Percentiles rank a stretch among this genome's conserved stretches.
These are phyloP conservation scores for Paraphoma chrysanthemicola DNA, from an alignment of 2,329 filamentous ascomycete genomes.

Conservation along the genomic window DNA sequence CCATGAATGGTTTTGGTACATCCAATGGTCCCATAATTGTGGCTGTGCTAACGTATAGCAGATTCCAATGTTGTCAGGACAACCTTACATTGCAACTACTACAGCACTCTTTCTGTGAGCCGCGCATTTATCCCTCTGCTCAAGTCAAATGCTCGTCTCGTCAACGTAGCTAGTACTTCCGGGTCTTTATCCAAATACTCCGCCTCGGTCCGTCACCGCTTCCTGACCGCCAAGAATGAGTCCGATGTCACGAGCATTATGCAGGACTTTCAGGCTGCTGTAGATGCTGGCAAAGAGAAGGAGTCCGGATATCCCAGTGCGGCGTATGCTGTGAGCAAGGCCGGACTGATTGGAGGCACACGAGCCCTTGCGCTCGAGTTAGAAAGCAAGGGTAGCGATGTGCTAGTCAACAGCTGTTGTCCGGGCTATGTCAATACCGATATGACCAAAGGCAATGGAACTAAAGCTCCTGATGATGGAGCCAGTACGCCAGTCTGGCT, in stretches of 20 bases:
- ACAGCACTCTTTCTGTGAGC: constrained; percentile 57
- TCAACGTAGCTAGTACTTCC: constrained; percentile 58
- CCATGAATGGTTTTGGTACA: constrained; percentile 55
- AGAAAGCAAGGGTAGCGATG: constrained; percentile 39
- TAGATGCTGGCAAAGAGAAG: constrained; percentile 54
- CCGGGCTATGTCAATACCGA: constrained; percentile 57
- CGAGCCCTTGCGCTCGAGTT: constrained; percentile 46
- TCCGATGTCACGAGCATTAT: constrained; percentile 57
- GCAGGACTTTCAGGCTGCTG: constrained; percentile 57
- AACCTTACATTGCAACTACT: constrained; percentile 61
- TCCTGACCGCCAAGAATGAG: constrained; percentile 50
- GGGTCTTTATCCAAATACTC: constrained; percentile 59
- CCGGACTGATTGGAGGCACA: constrained; percentile 53
- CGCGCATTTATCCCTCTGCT: constrained; percentile 56
- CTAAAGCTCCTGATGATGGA: constrained; percentile 53
- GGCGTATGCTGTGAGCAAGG: constrained; percentile 58
- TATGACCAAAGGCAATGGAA: constrained; percentile 51
- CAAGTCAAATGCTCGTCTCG: constrained; percentile 51
- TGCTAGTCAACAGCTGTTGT: constrained; percentile 52
- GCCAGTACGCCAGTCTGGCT: constrained; percentile 54
- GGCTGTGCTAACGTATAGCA: constrained; percentile 12
- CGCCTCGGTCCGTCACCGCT: constrained; percentile 50
- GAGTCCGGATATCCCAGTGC: constrained; percentile 58
- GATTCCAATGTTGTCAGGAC: constrained; percentile 56
- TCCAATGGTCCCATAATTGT: neutral